Base-by-base conservation (phyloP, 2,329 filamentous ascomycete species). In the Ascochyta lentis region DNA sequence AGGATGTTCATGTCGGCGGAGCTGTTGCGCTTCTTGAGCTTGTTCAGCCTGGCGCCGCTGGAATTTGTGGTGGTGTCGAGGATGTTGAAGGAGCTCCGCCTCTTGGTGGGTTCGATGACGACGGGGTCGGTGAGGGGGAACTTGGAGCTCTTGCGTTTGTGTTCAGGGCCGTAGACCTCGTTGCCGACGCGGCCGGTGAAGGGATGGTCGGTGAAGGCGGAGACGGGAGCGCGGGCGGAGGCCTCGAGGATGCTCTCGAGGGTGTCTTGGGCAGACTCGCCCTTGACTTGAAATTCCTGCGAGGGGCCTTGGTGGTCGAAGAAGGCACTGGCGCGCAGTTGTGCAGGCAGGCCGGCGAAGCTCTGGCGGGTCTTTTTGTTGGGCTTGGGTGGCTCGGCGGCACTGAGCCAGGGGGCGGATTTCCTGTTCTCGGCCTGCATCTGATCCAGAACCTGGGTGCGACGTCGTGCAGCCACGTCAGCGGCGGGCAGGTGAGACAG, bases 231-330 rank as follows among this genome's bases (percentile, higher is more conserved):
- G 56, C 84, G 85, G 3, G 91, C 90, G 3, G 94, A 95, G 7
- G 94, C 95, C 70, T 96, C 90, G 7, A 99, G 83, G 49, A 99
- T 96, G 71, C 87, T 93, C 63, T 99, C 93, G 7, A 99, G 83
- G 0, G 94, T 96, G 38, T 86, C 89, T 71, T 92, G 91, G 10
- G 94, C 93, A 24, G 95, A 98, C 16, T 91, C 89, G 54, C 90
- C 87, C 73, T 84, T 83, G 38, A 86, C 76, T 35, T 85, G 76
- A 35, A 87, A 77, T 44, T 87, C 80, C 40, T 86, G 79, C 1
- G 78, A 66, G 7, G 83, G 71, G 2, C 84, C 80, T 0, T 89
- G 89, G 48, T 61, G 64, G 54, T 98, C 93, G 68, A 98, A 98
- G 77, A 91, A 98, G 26, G 90, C 86, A 66, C 89, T 96, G n/a